These are phyloP conservation scores for Mortierella sp. DNA, from an alignment of 371 early-diverging fungal genomes.

Conservation along the genomic window DNA sequence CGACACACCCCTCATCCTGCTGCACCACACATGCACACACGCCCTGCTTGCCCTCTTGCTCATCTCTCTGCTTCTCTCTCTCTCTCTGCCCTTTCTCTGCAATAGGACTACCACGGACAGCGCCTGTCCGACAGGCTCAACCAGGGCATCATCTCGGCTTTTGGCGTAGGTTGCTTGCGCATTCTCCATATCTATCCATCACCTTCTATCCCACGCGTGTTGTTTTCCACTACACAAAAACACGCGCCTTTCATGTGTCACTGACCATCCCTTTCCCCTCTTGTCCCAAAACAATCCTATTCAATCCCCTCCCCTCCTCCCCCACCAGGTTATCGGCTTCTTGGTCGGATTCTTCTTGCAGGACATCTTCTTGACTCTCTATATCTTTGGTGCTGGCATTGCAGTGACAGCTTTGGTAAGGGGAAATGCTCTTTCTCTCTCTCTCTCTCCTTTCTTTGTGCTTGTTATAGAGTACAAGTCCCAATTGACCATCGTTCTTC, in stretches of 20 bases:
- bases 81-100: not conserved
- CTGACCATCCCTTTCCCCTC: no score
- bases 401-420: conserved; percentile 28
- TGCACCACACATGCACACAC: not conserved
- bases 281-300: no score
- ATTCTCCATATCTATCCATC: not conserved
- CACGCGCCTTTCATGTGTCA: not conserved
- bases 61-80: not conserved
- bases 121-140: conserved; percentile 38
- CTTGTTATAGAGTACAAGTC: not conserved
- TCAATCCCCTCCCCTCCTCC: not conserved
- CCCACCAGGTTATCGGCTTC: conserved; percentile 39
- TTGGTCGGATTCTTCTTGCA: conserved; percentile 33
- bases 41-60: not conserved
- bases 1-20: not conserved
- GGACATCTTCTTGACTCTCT: conserved; percentile 37
- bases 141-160: conserved; percentile 44
- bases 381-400: conserved; percentile 40
- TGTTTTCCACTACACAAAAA: not conserved
- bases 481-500: not conserved
- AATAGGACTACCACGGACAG: conserved; percentile 50
- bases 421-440: not conserved
- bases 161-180: conserved; percentile 26
- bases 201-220: not conserved
- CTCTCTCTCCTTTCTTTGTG: not conserved